A percentile compares a stretch with the other conserved stretches of the same genome.
These are phyloP conservation scores for Helotiales sp. DNA, from an alignment of 2,329 filamentous ascomycete species.

Conservation along the genomic window DNA sequence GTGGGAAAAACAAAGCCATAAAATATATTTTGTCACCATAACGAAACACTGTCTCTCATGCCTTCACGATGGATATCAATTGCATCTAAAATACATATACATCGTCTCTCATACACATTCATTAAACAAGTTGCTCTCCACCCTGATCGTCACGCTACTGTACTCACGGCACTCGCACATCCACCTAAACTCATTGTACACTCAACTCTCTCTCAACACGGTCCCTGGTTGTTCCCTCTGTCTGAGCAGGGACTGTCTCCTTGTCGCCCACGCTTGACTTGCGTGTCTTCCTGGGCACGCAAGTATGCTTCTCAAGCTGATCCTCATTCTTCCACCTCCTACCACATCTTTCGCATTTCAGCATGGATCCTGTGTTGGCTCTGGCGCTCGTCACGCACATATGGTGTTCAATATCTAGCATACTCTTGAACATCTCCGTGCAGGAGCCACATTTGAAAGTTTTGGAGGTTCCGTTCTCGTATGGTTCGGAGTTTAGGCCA, in stretches of 20 bases:
- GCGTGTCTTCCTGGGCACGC: neutral
- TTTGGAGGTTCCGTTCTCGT: neutral
- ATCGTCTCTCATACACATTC: too few species aligned
- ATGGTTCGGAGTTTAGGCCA: too few species aligned
- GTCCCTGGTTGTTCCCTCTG: neutral
- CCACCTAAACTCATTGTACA: neutral
- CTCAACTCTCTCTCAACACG: neutral
- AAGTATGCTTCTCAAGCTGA: neutral
- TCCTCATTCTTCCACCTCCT: neutral
- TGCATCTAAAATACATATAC: too few species aligned
- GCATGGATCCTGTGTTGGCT: neutral
- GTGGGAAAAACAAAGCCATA: too few species aligned
- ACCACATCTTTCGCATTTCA: neutral
- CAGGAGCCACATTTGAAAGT: conserved; percentile 8
- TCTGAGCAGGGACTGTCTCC: too few species aligned
- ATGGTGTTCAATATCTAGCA: neutral
- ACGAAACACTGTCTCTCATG: too few species aligned
- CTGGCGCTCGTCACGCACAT: neutral
- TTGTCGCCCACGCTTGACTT: neutral
- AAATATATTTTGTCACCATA: too few species aligned
- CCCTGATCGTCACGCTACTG: too few species aligned
- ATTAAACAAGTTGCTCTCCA: too few species aligned
- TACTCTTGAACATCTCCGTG: neutral
- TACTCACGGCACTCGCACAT: too few species aligned
- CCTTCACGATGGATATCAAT: too few species aligned